Evolutionary conservation across 306 rosid species (phyloP), one percentile per base, ranked within the genome.

Genomic region (cucumber (Cucumis sativus)): DNA sequence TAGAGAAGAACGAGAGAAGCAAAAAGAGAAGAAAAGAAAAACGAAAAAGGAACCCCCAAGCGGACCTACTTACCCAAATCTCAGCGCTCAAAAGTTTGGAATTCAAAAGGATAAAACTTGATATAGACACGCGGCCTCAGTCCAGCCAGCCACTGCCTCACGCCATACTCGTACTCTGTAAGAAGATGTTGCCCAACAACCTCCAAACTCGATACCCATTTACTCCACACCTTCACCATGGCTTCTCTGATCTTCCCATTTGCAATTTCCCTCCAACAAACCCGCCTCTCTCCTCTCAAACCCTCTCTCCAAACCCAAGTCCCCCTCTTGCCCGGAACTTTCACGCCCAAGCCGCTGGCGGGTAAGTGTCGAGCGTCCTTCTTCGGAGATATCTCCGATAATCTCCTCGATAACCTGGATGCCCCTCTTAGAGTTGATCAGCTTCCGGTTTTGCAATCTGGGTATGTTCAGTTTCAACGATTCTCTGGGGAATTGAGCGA

Each of bases 211-310:
- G 59, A 66, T 10, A 61, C 23, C 59, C 67, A 72, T 39, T 61
- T 45, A 23, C 79, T 64, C 17, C 6, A 45, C 7, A 9, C 10
- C 39, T 7, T 7, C 17, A 40, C 21, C 1, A 93, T 91, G 98
- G 93, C 89, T 71, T 84, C 92, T 54, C 77, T 90, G 17, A 86
- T 87, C 65, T 84, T 79, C 75, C 85, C 94, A 63, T 80, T 82
- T 54, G 60, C 93, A 45, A 73, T 83, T 76, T 83, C 88, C 17
- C 83, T 87, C 74, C 88, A 84, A 78, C 86, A 80, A 2, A 79
- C 63, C 58, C 30, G 71, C 63, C 79, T 81, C 84, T 78, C 80
- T 56, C 82, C 90, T 63, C 60, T 75, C 11, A 90, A 84, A 85
- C 77, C 85, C 79, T 25, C 76, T 72, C 21, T 73, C 14, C 78